These are phyloP conservation scores for Bathelium albidoporum DNA, from an alignment of 495 filamentous ascomycete species.

Conservation along the genomic window DNA sequence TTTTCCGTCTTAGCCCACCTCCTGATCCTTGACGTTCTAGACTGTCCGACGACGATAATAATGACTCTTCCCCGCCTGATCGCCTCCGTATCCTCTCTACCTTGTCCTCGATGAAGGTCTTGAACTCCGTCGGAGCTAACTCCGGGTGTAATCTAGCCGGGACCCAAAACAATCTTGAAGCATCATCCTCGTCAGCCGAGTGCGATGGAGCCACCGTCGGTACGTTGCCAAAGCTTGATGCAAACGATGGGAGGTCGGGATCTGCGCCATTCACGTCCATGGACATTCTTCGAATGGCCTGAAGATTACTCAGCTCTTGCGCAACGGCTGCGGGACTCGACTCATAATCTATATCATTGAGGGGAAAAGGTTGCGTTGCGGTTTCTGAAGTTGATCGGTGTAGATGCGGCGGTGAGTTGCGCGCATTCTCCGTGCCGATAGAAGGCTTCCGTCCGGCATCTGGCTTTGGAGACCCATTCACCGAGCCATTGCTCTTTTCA, in stretches of 20 bases:
- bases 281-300: slow-evolving; percentile 91
- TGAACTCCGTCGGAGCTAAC: slow-evolving; percentile 91
- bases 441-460: slow-evolving; percentile 32
- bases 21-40: slow-evolving; percentile 50
- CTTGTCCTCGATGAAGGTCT: slow-evolving; percentile 87
- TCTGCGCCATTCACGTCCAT: slow-evolving; percentile 96
- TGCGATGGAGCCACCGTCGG: slow-evolving; percentile 66
- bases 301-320: slow-evolving; percentile 89
- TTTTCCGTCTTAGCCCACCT: slow-evolving; percentile 67
- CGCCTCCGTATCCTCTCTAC: slow-evolving; percentile 78
- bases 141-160: slow-evolving; percentile 90
- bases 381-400: slow-evolving; percentile 49
- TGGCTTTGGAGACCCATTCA: slow-evolving; percentile 11
- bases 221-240: slow-evolving; percentile 43
- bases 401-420: slow-evolving; percentile 50
- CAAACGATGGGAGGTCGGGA: slow-evolving; percentile 84
- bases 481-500: slow-evolving; percentile 19
- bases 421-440: slow-evolving; percentile 40
- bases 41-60: slow-evolving; percentile 54
- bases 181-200: slow-evolving; percentile 69
- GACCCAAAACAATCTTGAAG: slow-evolving; percentile 87
- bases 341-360: slow-evolving; percentile 87
- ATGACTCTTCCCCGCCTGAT: slow-evolving; percentile 55
- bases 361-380: slow-evolving; percentile 64
- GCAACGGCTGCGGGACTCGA: slow-evolving; percentile 84